Evolutionary conservation across 164 flowering plant genomes (phyloP).

Genomic region (Vitis rotundifolia): DNA sequence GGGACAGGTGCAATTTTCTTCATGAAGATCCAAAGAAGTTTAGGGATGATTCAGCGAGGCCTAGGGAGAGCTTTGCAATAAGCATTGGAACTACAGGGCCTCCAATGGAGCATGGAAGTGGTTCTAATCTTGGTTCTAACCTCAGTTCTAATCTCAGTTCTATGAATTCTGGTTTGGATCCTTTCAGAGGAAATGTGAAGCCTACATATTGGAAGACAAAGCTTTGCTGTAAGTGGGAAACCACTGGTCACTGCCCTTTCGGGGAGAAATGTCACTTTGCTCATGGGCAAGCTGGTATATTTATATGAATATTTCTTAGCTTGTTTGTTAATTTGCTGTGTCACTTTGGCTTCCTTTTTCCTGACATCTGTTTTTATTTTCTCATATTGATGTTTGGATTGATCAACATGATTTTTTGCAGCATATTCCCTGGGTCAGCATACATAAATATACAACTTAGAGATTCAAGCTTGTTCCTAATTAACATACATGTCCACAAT

Average conservation of each 20-base stretch:
- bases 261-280: slow-evolving; percentile 91
- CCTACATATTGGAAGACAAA: slow-evolving; percentile 74
- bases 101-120: slow-evolving; percentile 19
- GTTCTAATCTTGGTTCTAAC: slow-evolving; percentile 35
- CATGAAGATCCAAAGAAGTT: slow-evolving; percentile 65
- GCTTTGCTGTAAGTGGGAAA: slow-evolving; percentile 73
- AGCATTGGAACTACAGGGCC: slow-evolving; percentile 57
- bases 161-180: slow-evolving; percentile 26
- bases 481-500: too few species aligned
- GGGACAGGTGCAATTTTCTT: slow-evolving; percentile 77
- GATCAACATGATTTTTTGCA: neutral
- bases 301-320: neutral
- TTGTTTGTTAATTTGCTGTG: neutral
- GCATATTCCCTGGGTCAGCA: neutral
- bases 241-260: slow-evolving; percentile 64
- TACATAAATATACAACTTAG: too few species aligned
- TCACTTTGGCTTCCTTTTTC: neutral
- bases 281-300: slow-evolving; percentile 80
- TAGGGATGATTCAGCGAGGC: slow-evolving; percentile 42
- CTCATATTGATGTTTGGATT: neutral
- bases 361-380: neutral
- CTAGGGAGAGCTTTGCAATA: slow-evolving; percentile 67
- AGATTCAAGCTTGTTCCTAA: too few species aligned
- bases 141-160: slow-evolving; percentile 20
- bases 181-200: slow-evolving; percentile 30